Evolutionary conservation across 169 alveolate genomes (phyloP).

Genomic region (Cryptosporidium bovis): DNA sequence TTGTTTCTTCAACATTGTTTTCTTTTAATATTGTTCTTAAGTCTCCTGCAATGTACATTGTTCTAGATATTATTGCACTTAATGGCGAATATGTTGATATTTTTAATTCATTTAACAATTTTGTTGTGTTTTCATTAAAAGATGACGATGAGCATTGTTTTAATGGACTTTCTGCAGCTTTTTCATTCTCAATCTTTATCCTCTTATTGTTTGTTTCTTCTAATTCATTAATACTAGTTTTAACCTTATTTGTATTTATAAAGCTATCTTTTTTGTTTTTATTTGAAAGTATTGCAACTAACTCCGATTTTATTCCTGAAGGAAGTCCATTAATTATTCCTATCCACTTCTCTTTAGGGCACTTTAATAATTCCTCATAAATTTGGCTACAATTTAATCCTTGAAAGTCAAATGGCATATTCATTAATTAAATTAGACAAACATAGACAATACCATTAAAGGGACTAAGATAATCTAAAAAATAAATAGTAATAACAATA

Average conservation of each 20-base stretch:
- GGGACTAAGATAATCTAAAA: too few relatives aligned
- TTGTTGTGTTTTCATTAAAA: constrained; percentile 1
- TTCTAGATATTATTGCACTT: constrained; percentile 31
- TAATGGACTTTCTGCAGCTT: background rate
- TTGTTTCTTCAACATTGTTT: constrained; percentile 27
- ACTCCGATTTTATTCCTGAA: constrained; percentile 37
- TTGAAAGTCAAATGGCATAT: constrained; percentile 1
- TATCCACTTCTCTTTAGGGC: constrained; percentile 56
- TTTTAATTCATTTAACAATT: constrained; percentile 23
- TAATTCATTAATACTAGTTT: background rate
- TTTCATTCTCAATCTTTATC: background rate
- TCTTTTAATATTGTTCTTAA: constrained; percentile 26
- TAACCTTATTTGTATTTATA: constrained; percentile 3
- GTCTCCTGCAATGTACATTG: constrained; percentile 72
- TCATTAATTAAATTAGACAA: too few relatives aligned
- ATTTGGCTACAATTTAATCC: constrained; percentile 30
- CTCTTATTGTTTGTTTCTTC: constrained; percentile 4
- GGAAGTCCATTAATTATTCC: constrained; percentile 56
- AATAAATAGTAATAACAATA: too few relatives aligned
- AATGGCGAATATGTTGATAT: constrained; percentile 70
- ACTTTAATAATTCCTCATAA: constrained; percentile 40
- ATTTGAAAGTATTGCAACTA: constrained; percentile 53
- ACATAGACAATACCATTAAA: too few relatives aligned
- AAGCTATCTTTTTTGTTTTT: background rate
- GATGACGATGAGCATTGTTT: constrained; percentile 4